These are phyloP conservation scores for Erucastrum elatum DNA, from an alignment of 345 rosid genomes.

Conservation along the genomic window DNA sequence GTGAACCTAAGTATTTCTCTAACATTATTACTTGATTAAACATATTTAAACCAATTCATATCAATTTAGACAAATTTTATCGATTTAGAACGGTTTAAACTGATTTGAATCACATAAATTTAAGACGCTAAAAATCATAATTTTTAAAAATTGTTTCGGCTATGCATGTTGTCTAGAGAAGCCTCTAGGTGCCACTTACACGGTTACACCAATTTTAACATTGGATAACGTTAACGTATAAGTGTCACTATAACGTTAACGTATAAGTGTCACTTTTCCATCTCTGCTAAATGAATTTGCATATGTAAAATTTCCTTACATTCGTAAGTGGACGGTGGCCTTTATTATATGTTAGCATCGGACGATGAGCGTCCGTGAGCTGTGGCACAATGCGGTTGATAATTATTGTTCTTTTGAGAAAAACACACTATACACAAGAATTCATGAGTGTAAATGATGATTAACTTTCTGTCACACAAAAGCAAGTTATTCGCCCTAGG, in stretches of 20 bases:
- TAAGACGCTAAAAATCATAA: too few relatives aligned
- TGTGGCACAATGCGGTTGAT: neutral
- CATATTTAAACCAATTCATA: too few relatives aligned
- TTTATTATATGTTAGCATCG: neutral
- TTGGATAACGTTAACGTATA: too few relatives aligned
- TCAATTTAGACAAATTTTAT: too few relatives aligned
- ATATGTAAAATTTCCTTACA: neutral
- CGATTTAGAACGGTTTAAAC: too few relatives aligned
- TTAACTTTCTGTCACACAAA: neutral
- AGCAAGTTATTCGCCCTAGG: neutral
- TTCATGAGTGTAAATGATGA: neutral
- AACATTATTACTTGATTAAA: too few relatives aligned
- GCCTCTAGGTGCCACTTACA: too few relatives aligned
- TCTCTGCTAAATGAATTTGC: neutral
- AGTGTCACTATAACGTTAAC: neutral
- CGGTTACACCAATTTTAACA: too few relatives aligned
- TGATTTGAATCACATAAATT: too few relatives aligned
- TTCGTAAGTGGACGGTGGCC: slow-evolving; percentile 12
- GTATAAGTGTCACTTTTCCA: neutral
- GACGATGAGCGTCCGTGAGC: slow-evolving; percentile 9
- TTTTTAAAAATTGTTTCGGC: too few relatives aligned
- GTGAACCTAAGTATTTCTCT: too few relatives aligned
- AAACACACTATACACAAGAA: neutral
- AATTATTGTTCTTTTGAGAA: neutral
- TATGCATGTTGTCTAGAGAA: too few relatives aligned